Evolutionary conservation across 352 stramenopile genomes (phyloP).

Genomic region (Albugo laibachii): DNA sequence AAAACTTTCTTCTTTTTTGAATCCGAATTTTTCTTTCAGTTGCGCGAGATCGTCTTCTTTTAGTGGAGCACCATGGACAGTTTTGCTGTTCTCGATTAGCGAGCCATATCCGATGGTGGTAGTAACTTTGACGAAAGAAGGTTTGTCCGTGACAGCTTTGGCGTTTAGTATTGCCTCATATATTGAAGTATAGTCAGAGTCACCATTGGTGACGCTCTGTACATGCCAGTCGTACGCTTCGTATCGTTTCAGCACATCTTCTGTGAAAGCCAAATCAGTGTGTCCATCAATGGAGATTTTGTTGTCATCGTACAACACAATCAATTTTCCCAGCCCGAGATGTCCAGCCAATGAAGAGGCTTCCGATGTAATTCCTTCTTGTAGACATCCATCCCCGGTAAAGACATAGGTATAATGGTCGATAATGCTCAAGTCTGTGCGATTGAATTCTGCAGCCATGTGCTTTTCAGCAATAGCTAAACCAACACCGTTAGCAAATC

Average conservation of each 20-base stretch:
- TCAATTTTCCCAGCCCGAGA: slow-evolving; percentile 95
- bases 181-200: slow-evolving; percentile 85
- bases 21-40: slow-evolving; percentile 84
- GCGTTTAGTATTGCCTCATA: slow-evolving; percentile 85
- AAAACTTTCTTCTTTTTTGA: slow-evolving; percentile 87
- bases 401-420: slow-evolving; percentile 99
- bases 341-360: slow-evolving; percentile 93
- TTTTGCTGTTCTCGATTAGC: slow-evolving; percentile 84
- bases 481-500: slow-evolving; percentile 96
- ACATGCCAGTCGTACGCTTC: slow-evolving; percentile 98
- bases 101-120: slow-evolving; percentile 94
- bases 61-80: slow-evolving; percentile 91
- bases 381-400: slow-evolving; percentile 96
- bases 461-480: slow-evolving; percentile 95
- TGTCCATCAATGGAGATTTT: slow-evolving; percentile 98
- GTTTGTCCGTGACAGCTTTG: slow-evolving; percentile 89
- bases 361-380: slow-evolving; percentile 95
- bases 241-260: slow-evolving; percentile 95
- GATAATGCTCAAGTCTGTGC: slow-evolving; percentile 85
- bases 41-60: slow-evolving; percentile 84
- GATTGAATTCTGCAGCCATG: slow-evolving; percentile 95
- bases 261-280: slow-evolving; percentile 94
- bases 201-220: slow-evolving; percentile 85
- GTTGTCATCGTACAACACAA: slow-evolving; percentile 99
- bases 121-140: slow-evolving; percentile 94